phyloP scores from a whole-genome alignment of 2,329 filamentous ascomycete species.

The Tolypocladium pustulatum region DNA sequence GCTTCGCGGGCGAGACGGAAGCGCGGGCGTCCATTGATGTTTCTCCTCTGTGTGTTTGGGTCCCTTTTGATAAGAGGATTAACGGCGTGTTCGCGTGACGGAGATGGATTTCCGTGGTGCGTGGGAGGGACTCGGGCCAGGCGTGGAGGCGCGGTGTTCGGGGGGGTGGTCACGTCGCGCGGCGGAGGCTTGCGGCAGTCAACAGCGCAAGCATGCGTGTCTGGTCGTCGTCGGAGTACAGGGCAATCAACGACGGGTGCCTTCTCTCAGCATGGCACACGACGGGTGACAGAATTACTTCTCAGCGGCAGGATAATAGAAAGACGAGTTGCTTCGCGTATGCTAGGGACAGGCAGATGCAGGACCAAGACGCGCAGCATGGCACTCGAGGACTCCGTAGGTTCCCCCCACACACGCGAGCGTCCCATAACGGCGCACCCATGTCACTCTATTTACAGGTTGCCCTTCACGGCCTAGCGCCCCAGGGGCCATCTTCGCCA shows the following conservation, averaged over 20 bases:
- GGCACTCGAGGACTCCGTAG: neutral
- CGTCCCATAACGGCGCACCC: neutral
- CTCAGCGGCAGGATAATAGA: neutral
- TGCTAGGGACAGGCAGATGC: too few relatives aligned
- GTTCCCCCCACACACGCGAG: neutral
- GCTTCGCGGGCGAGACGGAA: conserved; percentile 26
- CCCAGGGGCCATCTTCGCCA: neutral
- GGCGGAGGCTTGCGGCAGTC: neutral
- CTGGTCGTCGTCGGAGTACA: neutral
- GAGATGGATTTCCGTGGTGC: too few relatives aligned
- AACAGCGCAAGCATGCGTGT: neutral
- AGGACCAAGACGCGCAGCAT: neutral
- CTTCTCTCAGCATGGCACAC: neutral
- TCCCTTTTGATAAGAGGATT: neutral
- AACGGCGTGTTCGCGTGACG: too few relatives aligned
- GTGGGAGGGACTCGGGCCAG: neutral
- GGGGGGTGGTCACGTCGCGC: neutral
- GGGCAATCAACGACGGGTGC: neutral
- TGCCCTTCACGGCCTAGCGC: neutral
- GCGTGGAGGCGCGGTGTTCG: neutral
- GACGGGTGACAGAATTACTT: neutral
- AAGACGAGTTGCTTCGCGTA: neutral
- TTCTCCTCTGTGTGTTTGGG: neutral
- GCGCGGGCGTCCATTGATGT: neutral
- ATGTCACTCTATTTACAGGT: neutral